phyloP scores from a whole-genome alignment of 2,329 filamentous ascomycete genomes.

The Xylariaceae sp. region DNA sequence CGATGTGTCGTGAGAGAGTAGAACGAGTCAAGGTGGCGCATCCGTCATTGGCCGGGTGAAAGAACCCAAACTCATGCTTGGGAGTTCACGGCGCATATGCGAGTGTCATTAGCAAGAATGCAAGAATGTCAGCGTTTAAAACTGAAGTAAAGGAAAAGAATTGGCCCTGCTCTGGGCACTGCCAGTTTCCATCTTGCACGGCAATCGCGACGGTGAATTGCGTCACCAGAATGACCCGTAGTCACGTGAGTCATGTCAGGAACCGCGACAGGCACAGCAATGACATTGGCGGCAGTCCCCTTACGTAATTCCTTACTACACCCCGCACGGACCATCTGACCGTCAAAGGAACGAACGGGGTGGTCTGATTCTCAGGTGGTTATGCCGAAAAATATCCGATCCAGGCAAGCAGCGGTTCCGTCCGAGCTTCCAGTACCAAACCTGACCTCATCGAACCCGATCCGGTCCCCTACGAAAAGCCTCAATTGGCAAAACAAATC shows the following conservation, averaged over 20 bases:
- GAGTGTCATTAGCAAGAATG: slow-evolving; percentile 6
- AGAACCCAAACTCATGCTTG: slow-evolving; percentile 13
- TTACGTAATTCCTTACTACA: background rate
- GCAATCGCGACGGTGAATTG: slow-evolving; percentile 20
- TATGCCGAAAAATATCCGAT: slow-evolving; percentile 28
- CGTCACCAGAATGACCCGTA: slow-evolving; percentile 30
- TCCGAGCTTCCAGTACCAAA: slow-evolving; percentile 14
- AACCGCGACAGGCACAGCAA: too few relatives aligned
- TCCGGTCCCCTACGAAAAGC: slow-evolving; percentile 15
- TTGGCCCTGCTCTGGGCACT: background rate
- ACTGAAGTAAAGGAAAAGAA: background rate
- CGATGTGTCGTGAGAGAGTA: background rate
- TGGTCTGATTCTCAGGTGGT: slow-evolving; percentile 9
- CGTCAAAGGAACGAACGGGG: background rate
- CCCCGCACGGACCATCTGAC: slow-evolving; percentile 15
- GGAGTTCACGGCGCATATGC: background rate
- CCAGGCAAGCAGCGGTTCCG: slow-evolving; percentile 1
- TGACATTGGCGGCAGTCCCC: too few relatives aligned
- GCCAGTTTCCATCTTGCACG: background rate
- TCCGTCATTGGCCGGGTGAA: slow-evolving; percentile 5
- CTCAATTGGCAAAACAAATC: slow-evolving; percentile 36
- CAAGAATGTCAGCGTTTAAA: too few relatives aligned
- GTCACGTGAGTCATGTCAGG: slow-evolving; percentile 22
- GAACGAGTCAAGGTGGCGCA: slow-evolving; percentile 6
- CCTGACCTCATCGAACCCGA: slow-evolving; percentile 27